Conservation (phyloP, 805 yeast genomes). For the Barnettozyma pratensis region DNA sequence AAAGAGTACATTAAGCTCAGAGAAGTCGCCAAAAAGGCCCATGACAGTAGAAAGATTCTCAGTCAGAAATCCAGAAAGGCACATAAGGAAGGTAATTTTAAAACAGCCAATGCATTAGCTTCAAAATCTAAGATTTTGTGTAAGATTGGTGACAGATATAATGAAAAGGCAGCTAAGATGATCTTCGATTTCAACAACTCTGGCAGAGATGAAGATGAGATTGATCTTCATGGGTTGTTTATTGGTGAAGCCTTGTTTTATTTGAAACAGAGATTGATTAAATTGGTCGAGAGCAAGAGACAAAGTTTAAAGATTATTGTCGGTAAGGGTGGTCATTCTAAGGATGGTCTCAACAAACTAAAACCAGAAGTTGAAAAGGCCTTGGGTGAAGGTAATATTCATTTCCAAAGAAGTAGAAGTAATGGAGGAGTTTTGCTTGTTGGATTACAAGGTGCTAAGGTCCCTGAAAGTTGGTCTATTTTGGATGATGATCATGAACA, state of each 20-base stretch:
- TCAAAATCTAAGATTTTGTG: conserved; percentile 56
- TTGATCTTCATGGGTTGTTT: conserved; percentile 87
- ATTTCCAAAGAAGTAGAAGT: conserved; percentile 54
- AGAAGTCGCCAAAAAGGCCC: conserved; percentile 20
- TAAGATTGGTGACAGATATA: conserved; percentile 58
- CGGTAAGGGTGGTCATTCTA: conserved; percentile 87
- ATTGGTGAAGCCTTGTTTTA: conserved; percentile 83
- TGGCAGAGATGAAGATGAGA: conserved; percentile 76
- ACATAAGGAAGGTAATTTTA: conserved; percentile 66
- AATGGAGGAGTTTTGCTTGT: conserved; percentile 80
- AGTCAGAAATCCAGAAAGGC: conserved; percentile 72
- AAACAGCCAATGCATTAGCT: conserved; percentile 68
- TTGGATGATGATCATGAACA: neutral
- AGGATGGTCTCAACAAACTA: conserved; percentile 74
- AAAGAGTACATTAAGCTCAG: neutral
- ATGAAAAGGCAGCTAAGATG: conserved; percentile 79
- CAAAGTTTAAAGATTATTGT: conserved; percentile 72
- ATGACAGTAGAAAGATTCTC: conserved; percentile 46
- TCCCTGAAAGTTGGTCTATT: conserved; percentile 34
- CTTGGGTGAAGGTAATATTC: conserved; percentile 61
- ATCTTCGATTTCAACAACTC: conserved; percentile 83
- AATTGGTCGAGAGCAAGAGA: conserved; percentile 52
- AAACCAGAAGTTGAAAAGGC: conserved; percentile 82
- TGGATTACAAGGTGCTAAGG: conserved; percentile 43
- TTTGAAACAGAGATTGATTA: conserved; percentile 63